Evolutionary conservation across 1,284 basidiomycete genomes (phyloP), one percentile per base, ranked within the genome.

Genomic region (Naganishia sp.): DNA sequence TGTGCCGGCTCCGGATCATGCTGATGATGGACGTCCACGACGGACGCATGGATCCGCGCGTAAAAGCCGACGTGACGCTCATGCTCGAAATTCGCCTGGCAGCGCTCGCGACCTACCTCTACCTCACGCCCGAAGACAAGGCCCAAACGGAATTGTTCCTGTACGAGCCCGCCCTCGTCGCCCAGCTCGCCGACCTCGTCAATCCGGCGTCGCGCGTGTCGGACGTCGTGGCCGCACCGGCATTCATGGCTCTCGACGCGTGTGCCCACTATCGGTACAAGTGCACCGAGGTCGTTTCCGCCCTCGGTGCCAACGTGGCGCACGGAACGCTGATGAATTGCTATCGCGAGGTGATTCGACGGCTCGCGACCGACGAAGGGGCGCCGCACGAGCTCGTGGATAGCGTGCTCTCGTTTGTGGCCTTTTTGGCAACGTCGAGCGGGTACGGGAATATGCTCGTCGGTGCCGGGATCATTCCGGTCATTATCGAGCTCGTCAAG

Each of bases 281-380:
- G 75, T 84, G 91, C 45, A 86, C 87, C 70, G 95, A 98, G 74
- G 92, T 97, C 35, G 81, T 98, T 50, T 88, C 89, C 17, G 88
- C 94, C 0, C 86, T 98, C 56, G 96, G 96, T 74, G 94, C 93
- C 21, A 93, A 93, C 58, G 92, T 98, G 68, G 97, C 93, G 74
- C 96, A 99, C 75, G 96, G 96, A 17, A 89, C 93, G 54, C 80
- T 98, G 41, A 92, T 97, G 88, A 87, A 89, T 25, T 82, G 94
- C 52, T 82, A 97, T 68, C 86, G 92, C 65, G 89, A 87, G 79
- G 88, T 90, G 28, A 86, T 91, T 15, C 76, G 84, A 25, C 89
- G 92, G 68, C 85, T 92, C 31, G 83, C 84, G 67, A 81, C 85
- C 0, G 84, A 87, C 23, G 63, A 71, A 46, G 88, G 86, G 28